These are phyloP conservation scores for Yamadazyma atlantica DNA, from an alignment of 1,139 yeast genomes.

Conservation along the genomic window DNA sequence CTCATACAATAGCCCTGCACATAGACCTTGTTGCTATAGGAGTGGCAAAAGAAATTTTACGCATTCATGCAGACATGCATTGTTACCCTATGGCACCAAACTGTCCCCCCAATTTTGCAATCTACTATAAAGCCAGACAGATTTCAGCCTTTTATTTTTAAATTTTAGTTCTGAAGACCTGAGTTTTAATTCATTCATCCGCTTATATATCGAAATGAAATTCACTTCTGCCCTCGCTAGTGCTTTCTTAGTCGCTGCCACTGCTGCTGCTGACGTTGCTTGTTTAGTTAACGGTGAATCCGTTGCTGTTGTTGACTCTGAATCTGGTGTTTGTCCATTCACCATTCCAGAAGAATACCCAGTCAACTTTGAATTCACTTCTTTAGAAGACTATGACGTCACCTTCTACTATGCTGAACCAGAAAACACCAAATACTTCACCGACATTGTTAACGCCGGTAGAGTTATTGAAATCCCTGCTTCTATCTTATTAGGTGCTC, in stretches of 20 bases:
- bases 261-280: slow-evolving; percentile 33
- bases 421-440: slow-evolving; percentile 26
- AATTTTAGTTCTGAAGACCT: no score
- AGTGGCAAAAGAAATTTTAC: not conserved
- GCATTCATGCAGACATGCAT: not conserved
- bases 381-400: slow-evolving; percentile 33
- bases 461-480: slow-evolving; percentile 37
- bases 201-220: slow-evolving; percentile 10
- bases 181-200: no score
- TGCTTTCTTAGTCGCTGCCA: slow-evolving; percentile 21
- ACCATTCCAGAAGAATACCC: slow-evolving; percentile 31
- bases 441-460: slow-evolving; percentile 39
- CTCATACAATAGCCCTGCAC: not conserved
- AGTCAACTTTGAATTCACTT: slow-evolving; percentile 25
- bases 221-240: slow-evolving; percentile 15
- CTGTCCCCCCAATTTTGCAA: no score
- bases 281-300: slow-evolving; percentile 36
- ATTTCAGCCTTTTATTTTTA: not conserved
- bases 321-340: slow-evolving; percentile 44
- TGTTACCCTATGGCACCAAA: no score
- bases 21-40: not conserved
- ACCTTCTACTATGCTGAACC: slow-evolving; percentile 38
- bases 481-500: slow-evolving; percentile 22
- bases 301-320: slow-evolving; percentile 39
- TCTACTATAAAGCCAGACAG: no score